Base-by-base conservation (phyloP, 495 filamentous ascomycete genomes). In the Daldinia bambusicola region DNA sequence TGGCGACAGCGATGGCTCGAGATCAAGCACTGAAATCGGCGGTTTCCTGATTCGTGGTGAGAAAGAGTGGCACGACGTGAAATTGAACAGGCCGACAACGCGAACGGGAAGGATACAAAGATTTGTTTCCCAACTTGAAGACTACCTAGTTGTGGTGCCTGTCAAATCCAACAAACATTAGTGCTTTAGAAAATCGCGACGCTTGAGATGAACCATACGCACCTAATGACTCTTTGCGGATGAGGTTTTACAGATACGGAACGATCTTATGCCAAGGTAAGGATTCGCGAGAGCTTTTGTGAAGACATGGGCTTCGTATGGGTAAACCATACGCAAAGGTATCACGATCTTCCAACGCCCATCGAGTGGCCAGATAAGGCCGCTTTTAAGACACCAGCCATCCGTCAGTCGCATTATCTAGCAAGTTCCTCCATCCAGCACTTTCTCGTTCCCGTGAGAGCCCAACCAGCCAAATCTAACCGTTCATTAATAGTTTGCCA, bases 291-390 rank as follows among this genome's bases (percentile, higher is more conserved):
- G 40, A 30, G 18, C 4, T 22, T 18, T 26, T 3, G 43, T 38
- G 80, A 76, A 74, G 43, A 81, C 16, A 84, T 83, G 81, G 82
- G 82, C 1, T 84, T 84, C 74, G 80, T 83, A 52, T 81, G 80
- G 76, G 78, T 84, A 18, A 81, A 80, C 51, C 74, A 82, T 32
- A 82, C 82, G 4, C 34, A 78, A 26, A 77, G 77, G 45, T 83
- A 84, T 60, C 80, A 84, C 61, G 81, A 84, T 61, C 78, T 84
- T 9, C 82, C 82, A 16, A 78, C 70, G 5, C 82, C 82, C 9
- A 80, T 84, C 56, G 75, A 78, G 61, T 84, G 82, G 82, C 79
- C 80, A 1, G 80, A 83, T 34, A 83, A 81, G 76, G 83, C 82
- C 30, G 82, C 82, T 52, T 84, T 83, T 64, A 83, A 80, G 20